Conservation (phyloP, 1,284 basidiomycete genomes). For the Ustilago nuda region DNA sequence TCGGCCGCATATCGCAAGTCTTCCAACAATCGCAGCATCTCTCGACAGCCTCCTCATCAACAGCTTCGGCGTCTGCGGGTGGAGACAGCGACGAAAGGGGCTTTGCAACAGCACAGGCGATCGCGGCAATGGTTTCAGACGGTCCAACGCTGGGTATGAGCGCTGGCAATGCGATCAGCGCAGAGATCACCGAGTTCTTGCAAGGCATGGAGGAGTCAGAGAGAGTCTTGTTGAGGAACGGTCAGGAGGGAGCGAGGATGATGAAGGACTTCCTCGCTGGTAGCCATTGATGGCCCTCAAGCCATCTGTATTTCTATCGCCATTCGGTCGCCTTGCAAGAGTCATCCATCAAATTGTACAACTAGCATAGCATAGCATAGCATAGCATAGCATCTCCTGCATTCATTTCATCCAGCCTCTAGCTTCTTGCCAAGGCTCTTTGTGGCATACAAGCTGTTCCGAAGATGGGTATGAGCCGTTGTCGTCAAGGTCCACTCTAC, state of each 20-base stretch:
- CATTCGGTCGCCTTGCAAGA: not conserved
- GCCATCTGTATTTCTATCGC: not conserved
- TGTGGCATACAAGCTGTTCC: too few relatives aligned
- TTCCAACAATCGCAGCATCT: slow-evolving; percentile 63
- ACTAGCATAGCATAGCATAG: not conserved
- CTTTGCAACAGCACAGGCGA: slow-evolving; percentile 38
- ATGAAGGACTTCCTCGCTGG: slow-evolving; percentile 53
- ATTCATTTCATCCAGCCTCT: not conserved
- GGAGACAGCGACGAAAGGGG: slow-evolving; percentile 22
- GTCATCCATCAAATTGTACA: slow-evolving; percentile 13
- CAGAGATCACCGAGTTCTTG: slow-evolving; percentile 61
- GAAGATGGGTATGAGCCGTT: too few relatives aligned
- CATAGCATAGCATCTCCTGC: slow-evolving; percentile 6
- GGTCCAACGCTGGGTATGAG: slow-evolving; percentile 49
- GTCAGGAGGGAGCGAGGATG: slow-evolving; percentile 48
- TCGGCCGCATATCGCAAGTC: slow-evolving; percentile 55
- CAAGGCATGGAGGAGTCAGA: slow-evolving; percentile 62
- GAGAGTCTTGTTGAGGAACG: slow-evolving; percentile 34
- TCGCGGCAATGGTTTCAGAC: slow-evolving; percentile 51
- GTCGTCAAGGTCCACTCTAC: not conserved
- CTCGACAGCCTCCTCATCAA: slow-evolving; percentile 21
- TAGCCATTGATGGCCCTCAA: slow-evolving; percentile 10
- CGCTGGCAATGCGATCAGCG: slow-evolving; percentile 48
- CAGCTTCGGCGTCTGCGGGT: slow-evolving; percentile 4
- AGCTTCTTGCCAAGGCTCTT: too few relatives aligned